Conservation (phyloP, 2,329 filamentous ascomycete genomes). For the Stemphylium beticola region DNA sequence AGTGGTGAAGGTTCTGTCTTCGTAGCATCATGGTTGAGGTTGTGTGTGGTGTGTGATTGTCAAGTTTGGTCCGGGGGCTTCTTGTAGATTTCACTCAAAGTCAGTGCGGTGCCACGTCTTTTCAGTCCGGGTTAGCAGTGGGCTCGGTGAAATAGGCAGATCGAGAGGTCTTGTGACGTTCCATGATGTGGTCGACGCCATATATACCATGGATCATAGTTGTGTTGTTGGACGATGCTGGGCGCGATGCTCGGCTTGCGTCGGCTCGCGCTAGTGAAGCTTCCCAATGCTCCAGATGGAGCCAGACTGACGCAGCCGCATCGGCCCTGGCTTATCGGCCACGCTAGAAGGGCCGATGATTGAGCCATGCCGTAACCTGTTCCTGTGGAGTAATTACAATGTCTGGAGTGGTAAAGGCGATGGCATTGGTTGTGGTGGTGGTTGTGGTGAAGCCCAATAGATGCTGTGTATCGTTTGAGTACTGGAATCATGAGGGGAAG, state of each 20-base stretch:
- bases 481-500: background rate
- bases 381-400: background rate
- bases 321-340: conserved; percentile 7
- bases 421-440: background rate
- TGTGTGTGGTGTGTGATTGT: conserved; percentile 4
- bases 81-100: conserved; percentile 6
- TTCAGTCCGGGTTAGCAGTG: background rate
- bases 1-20: conserved; percentile 30
- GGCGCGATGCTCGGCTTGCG: conserved; percentile 34
- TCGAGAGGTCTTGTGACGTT: conserved; percentile 21
- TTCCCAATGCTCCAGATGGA: conserved; percentile 9
- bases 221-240: conserved; percentile 22
- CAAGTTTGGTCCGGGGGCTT: background rate
- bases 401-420: background rate
- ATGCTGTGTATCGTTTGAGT: background rate
- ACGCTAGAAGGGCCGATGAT: conserved; percentile 7
- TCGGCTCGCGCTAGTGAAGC: conserved; percentile 32
- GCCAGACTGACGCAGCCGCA: conserved; percentile 24
- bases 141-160: conserved; percentile 1
- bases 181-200: conserved; percentile 17
- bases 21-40: conserved; percentile 26
- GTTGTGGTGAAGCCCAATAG: background rate
- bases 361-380: conserved; percentile 11
- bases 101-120: background rate
- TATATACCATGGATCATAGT: conserved; percentile 29